phyloP scores from a whole-genome alignment of 495 filamentous ascomycete species.

The Chaetomium cochliodes region DNA sequence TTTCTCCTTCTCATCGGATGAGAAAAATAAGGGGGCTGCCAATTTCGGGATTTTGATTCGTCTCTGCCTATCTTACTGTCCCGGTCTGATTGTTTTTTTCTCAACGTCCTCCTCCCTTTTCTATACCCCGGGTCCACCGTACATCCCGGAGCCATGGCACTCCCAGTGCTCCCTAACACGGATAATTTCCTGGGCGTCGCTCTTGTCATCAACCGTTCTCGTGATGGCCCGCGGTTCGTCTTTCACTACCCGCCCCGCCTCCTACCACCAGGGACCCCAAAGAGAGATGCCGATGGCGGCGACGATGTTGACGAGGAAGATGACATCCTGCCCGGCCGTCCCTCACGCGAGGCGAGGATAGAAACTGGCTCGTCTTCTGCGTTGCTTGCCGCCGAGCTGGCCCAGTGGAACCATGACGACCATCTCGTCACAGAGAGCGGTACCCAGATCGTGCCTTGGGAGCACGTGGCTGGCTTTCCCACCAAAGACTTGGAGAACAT shows the following conservation, averaged over 20 bases:
- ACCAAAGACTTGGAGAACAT: slow-evolving; percentile 79
- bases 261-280: slow-evolving; percentile 30
- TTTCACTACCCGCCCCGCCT: slow-evolving; percentile 79
- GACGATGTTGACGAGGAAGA: slow-evolving; percentile 47
- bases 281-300: slow-evolving; percentile 26
- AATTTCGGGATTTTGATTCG: no score
- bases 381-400: slow-evolving; percentile 40
- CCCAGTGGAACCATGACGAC: slow-evolving; percentile 58
- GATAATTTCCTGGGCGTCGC: slow-evolving; percentile 69
- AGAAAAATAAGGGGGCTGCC: background rate
- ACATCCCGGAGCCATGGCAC: slow-evolving; percentile 36
- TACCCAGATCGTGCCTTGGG: slow-evolving; percentile 65
- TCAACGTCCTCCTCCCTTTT: no score
- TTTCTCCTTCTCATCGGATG: no score
- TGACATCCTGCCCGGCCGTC: slow-evolving; percentile 39
- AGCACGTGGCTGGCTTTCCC: slow-evolving; percentile 72
- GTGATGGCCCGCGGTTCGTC: slow-evolving; percentile 77
- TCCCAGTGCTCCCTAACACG: slow-evolving; percentile 46
- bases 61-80: no score
- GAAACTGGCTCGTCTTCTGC: slow-evolving; percentile 39
- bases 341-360: slow-evolving; percentile 28
- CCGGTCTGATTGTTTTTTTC: no score
- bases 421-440: slow-evolving; percentile 52
- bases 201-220: slow-evolving; percentile 76
- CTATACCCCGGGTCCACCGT: no score